Conservation (phyloP, 176 grass and related monocot genomes). For the Oryza rufipogon region DNA sequence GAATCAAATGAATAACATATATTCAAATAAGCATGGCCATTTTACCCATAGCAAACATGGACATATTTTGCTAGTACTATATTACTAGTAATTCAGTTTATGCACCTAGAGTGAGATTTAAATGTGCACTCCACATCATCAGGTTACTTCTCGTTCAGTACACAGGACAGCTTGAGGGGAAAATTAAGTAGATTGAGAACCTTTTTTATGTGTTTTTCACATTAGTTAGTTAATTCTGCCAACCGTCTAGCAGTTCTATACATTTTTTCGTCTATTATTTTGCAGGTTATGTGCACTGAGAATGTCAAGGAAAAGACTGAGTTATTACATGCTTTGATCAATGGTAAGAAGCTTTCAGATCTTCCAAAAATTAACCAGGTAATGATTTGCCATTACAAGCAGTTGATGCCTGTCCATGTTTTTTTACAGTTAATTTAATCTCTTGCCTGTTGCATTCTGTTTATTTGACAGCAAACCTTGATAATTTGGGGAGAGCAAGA, state of each 20-base stretch:
- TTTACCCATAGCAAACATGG: no score
- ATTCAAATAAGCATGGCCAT: no score
- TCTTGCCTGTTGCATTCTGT: background rate
- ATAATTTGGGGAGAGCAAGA: slow-evolving; percentile 95
- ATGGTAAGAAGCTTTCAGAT: slow-evolving; percentile 70
- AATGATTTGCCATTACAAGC: background rate
- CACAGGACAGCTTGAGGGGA: background rate
- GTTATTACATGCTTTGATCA: slow-evolving; percentile 77
- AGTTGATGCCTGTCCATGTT: background rate
- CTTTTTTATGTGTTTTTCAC: background rate
- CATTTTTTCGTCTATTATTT: slow-evolving; percentile 29
- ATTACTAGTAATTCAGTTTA: background rate
- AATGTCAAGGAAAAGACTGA: slow-evolving; percentile 80
- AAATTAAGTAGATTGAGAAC: slow-evolving; percentile 21
- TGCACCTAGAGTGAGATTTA: background rate
- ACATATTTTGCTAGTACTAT: background rate
- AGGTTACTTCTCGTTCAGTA: background rate
- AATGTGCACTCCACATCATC: background rate
- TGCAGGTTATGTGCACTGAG: slow-evolving; percentile 86
- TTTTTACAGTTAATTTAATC: background rate
- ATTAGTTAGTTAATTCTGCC: background rate
- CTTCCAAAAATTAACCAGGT: slow-evolving; percentile 93
- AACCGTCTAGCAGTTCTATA: background rate
- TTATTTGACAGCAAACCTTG: slow-evolving; percentile 70
- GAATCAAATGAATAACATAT: no score